A percentile compares a stretch with the other conserved stretches of the same genome.
Evolutionary conservation across 108 stramenopile genomes (phyloP).

Genomic region (Pseudonitzschia multiseries): DNA sequence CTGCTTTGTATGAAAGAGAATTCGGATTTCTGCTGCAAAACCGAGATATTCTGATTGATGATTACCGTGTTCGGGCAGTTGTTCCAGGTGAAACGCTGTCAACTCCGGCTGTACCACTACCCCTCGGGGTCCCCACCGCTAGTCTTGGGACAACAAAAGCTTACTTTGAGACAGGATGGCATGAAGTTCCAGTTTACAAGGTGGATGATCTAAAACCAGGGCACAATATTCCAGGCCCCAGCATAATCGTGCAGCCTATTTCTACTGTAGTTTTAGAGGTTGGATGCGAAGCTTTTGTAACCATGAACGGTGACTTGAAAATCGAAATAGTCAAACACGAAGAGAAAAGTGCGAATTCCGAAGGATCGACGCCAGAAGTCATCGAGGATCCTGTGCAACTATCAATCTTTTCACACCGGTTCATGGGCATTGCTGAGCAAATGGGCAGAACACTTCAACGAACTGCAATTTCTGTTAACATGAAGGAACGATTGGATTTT

Average conservation of each 20-base stretch:
- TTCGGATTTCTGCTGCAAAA: constrained; percentile 92
- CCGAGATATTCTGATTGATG: constrained; percentile 90
- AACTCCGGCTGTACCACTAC: constrained; percentile 39
- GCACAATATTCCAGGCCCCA: constrained; percentile 83
- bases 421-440: constrained; percentile 99
- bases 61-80: constrained; percentile 92
- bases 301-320: constrained; percentile 89
- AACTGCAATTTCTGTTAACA: constrained; percentile 95
- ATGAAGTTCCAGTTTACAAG: constrained; percentile 87
- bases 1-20: constrained; percentile 80
- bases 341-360: neutral
- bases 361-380: constrained; percentile 28
- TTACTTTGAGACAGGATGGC: constrained; percentile 93
- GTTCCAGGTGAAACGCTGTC: constrained; percentile 68
- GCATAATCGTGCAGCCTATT: constrained; percentile 93
- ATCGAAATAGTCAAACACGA: constrained; percentile 49
- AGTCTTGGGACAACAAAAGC: constrained; percentile 63
- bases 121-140: constrained; percentile 45
- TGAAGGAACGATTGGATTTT: constrained; percentile 99
- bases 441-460: constrained; percentile 97
- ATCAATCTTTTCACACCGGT: constrained; percentile 93
- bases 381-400: constrained; percentile 89
- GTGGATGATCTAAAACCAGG: constrained; percentile 80
- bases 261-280: constrained; percentile 96
- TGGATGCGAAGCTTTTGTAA: constrained; percentile 82